Evolutionary conservation across 148 eudicot species (phyloP).

Genomic region (Suaeda aralocaspica): DNA sequence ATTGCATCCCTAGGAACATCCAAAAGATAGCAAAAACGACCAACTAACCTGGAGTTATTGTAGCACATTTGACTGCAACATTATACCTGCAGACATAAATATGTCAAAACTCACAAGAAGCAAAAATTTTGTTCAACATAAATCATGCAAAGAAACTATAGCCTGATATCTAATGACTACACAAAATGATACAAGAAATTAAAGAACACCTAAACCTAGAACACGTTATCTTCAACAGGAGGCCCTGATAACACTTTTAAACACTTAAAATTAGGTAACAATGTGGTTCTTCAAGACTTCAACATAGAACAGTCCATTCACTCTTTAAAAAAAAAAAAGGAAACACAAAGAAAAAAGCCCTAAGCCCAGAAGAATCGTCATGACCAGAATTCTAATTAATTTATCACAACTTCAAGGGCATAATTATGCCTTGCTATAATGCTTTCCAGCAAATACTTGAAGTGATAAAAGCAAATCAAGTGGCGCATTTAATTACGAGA

Average conservation of each 20-base stretch:
- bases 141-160: not conserved
- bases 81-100: slow-evolving; percentile 57
- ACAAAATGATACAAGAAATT: not conserved
- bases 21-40: not conserved
- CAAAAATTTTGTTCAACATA: not conserved
- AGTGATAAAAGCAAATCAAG: too few species aligned
- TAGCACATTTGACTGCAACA: slow-evolving; percentile 92
- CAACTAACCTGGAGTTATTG: slow-evolving; percentile 82
- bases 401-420: not conserved
- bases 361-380: not conserved
- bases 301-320: too few species aligned
- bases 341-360: too few species aligned
- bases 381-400: not conserved
- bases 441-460: too few species aligned
- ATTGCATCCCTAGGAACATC: not conserved
- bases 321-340: too few species aligned
- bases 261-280: not conserved
- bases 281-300: not conserved
- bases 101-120: not conserved
- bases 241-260: not conserved
- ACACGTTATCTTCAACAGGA: not conserved
- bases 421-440: too few species aligned
- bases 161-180: not conserved
- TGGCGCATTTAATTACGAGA: too few species aligned
- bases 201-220: not conserved